Conservation (phyloP, 1,284 basidiomycete species). For the Malassezia restricta region DNA sequence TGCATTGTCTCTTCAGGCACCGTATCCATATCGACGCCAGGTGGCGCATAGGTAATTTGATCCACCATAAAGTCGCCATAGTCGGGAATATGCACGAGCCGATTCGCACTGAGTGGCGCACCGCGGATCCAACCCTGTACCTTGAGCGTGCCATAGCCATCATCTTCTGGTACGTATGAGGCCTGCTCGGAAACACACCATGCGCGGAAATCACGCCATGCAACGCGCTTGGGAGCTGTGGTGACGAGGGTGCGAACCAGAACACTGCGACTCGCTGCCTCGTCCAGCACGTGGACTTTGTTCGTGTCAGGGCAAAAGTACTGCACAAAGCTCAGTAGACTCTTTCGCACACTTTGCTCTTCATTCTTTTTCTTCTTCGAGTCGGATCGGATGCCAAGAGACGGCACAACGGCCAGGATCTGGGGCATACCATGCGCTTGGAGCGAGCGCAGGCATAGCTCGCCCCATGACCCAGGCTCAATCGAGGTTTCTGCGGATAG, state of each 20-base stretch:
- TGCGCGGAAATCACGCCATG: constrained; percentile 69
- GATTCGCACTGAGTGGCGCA: constrained; percentile 63
- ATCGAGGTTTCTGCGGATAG: constrained; percentile 74
- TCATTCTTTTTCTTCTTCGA: constrained; percentile 13
- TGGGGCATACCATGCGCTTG: constrained; percentile 56
- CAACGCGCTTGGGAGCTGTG: constrained; percentile 51
- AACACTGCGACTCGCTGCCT: constrained; percentile 55
- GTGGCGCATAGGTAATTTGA: constrained; percentile 52
- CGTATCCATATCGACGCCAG: constrained; percentile 1
- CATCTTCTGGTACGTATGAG: constrained; percentile 27
- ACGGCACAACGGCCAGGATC: constrained; percentile 55
- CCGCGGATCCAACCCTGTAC: constrained; percentile 79
- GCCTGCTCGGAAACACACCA: constrained; percentile 64
- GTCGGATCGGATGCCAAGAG: constrained; percentile 19
- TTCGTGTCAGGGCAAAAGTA: constrained; percentile 85
- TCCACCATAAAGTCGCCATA: constrained; percentile 77
- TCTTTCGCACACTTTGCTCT: constrained; percentile 37
- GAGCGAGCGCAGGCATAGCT: constrained; percentile 74
- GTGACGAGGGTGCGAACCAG: constrained; percentile 52
- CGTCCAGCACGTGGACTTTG: constrained; percentile 52
- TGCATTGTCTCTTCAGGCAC: constrained; percentile 6
- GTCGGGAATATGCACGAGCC: constrained; percentile 77
- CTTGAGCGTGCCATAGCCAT: constrained; percentile 51
- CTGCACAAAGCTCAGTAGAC: constrained; percentile 54
- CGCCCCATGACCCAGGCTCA: constrained; percentile 60